Conservation (phyloP, 2,329 filamentous ascomycete genomes). For the Sporothrix globosa region DNA sequence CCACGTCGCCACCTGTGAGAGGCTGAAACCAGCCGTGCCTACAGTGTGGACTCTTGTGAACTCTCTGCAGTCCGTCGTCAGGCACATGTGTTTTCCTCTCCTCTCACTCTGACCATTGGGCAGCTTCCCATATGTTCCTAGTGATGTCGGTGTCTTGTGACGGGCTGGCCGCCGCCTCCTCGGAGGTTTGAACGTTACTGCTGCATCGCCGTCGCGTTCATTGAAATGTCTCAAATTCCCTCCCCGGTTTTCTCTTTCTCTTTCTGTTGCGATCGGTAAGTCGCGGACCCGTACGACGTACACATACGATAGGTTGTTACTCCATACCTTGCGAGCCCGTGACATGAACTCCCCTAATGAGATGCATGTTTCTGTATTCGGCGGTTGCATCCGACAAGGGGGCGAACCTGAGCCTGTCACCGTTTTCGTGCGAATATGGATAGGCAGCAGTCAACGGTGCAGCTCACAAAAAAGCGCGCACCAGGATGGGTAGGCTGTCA, state of each 20-base stretch:
- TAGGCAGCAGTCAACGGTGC: background rate
- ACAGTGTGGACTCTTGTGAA: slow-evolving; percentile 15
- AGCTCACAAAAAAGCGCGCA: slow-evolving; percentile 4
- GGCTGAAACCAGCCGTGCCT: slow-evolving; percentile 29
- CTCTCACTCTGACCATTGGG: background rate
- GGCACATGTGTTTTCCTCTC: background rate
- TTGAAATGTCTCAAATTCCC: background rate
- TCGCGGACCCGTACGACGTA: background rate
- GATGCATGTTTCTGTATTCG: slow-evolving; percentile 13
- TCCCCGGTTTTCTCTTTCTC: background rate
- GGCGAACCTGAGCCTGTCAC: background rate
- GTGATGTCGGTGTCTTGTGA: slow-evolving; percentile 5
- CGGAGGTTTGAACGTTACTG: background rate
- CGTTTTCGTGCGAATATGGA: slow-evolving; percentile 2
- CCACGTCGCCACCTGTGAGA: slow-evolving; percentile 37
- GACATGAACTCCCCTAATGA: slow-evolving; percentile 6
- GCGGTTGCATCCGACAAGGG: slow-evolving; percentile 16
- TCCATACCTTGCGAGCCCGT: background rate
- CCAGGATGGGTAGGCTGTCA: slow-evolving; percentile 11
- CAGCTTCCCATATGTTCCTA: background rate
- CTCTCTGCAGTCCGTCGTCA: slow-evolving; percentile 13
- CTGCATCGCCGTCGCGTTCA: slow-evolving; percentile 1
- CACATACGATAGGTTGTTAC: background rate
- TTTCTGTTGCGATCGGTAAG: slow-evolving; percentile 11
- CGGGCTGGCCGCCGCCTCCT: slow-evolving; percentile 5